Evolutionary conservation across 2,329 filamentous ascomycete species (phyloP).

Genomic region (Leptographium lundbergii): DNA sequence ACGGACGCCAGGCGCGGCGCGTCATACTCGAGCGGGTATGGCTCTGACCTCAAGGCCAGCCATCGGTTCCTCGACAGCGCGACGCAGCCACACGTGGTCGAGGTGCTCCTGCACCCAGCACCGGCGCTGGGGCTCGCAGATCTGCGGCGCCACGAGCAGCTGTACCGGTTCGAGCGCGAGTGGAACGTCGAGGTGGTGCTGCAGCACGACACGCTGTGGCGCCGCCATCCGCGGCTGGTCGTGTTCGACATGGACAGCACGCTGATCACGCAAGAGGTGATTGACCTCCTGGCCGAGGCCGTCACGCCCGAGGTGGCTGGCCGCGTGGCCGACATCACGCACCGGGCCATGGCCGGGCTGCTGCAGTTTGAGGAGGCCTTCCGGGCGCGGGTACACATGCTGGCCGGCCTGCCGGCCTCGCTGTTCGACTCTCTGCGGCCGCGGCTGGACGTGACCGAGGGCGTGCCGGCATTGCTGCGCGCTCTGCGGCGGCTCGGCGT

Average conservation of each 20-base stretch:
- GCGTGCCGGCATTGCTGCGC: constrained; percentile 60
- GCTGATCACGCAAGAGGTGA: constrained; percentile 92
- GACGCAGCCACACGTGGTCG: constrained; percentile 49
- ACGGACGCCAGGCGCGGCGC: neutral
- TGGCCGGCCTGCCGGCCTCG: constrained; percentile 65
- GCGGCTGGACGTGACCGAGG: constrained; percentile 68
- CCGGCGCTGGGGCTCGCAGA: constrained; percentile 52
- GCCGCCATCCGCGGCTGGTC: constrained; percentile 71
- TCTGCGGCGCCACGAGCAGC: constrained; percentile 65
- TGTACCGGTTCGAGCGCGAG: constrained; percentile 74
- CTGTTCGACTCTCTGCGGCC: constrained; percentile 69
- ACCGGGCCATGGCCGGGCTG: constrained; percentile 90
- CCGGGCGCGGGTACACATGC: constrained; percentile 63
- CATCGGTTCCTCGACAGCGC: constrained; percentile 53
- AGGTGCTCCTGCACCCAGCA: constrained; percentile 49
- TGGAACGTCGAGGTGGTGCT: constrained; percentile 81
- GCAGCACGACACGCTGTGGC: constrained; percentile 60
- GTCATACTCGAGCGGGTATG: constrained; percentile 7
- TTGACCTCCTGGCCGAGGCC: constrained; percentile 82
- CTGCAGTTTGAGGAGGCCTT: constrained; percentile 82
- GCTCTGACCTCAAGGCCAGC: constrained; percentile 40
- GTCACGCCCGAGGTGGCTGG: constrained; percentile 62
- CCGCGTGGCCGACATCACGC: constrained; percentile 78
- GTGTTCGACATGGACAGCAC: constrained; percentile 99
- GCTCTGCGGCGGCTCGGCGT: constrained; percentile 68